Evolutionary conservation across 2,329 filamentous ascomycete species (phyloP).

Genomic region (Ophiostoma angusticollis): DNA sequence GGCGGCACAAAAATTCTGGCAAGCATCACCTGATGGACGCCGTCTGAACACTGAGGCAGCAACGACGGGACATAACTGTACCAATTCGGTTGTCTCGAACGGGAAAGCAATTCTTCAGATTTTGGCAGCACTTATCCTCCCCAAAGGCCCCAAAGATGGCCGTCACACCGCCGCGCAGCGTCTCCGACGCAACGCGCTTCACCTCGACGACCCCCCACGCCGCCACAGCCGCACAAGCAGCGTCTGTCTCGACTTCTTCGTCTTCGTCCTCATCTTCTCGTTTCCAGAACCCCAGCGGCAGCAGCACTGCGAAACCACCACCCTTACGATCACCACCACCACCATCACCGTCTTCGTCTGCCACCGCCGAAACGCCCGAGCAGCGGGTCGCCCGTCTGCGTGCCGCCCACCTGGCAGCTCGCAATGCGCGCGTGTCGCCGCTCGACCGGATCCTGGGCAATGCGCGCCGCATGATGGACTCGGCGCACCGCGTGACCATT

Average conservation of each 20-base stretch:
- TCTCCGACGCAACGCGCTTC: constrained; percentile 70
- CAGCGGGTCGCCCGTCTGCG: constrained; percentile 57
- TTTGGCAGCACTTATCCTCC: not conserved
- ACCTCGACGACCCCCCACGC: constrained; percentile 59
- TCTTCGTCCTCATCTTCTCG: constrained; percentile 13
- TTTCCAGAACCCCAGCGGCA: constrained; percentile 11
- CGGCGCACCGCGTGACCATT: constrained; percentile 43
- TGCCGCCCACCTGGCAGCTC: constrained; percentile 54
- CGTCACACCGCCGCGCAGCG: constrained; percentile 42
- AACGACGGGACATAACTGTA: no score
- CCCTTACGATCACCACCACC: not conserved
- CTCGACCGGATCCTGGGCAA: constrained; percentile 37
- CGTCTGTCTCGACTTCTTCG: not conserved
- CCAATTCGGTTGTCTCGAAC: no score
- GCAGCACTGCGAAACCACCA: not conserved
- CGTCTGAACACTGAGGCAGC: no score
- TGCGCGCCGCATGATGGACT: constrained; percentile 39
- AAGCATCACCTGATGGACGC: no score
- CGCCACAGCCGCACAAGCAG: constrained; percentile 37
- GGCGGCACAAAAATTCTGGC: no score
- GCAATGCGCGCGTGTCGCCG: constrained; percentile 41
- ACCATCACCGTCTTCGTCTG: constrained; percentile 4
- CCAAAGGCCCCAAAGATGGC: constrained; percentile 7
- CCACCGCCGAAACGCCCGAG: constrained; percentile 46
- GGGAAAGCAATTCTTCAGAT: no score